These are phyloP conservation scores for Starmerella stigmatis DNA, from an alignment of 805 yeast species.

Conservation along the genomic window DNA sequence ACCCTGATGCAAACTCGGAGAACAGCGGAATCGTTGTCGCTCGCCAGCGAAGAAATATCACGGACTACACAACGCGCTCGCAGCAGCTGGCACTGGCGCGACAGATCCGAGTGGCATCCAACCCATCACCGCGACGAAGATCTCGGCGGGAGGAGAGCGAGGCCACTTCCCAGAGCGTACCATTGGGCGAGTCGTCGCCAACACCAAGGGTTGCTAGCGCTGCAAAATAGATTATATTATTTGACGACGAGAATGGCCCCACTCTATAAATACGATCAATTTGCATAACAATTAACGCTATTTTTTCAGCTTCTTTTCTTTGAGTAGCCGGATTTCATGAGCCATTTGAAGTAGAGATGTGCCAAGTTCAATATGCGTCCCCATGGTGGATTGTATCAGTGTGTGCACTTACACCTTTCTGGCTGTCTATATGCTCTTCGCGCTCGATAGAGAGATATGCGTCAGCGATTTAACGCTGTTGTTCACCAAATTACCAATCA, in stretches of 20 bases:
- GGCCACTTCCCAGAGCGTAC: background rate
- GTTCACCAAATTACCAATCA: too few relatives aligned
- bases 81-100: slow-evolving; percentile 22
- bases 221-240: background rate
- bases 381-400: too few relatives aligned
- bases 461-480: too few relatives aligned
- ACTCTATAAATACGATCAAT: too few relatives aligned
- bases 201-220: background rate
- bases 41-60: slow-evolving; percentile 22
- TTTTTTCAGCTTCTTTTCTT: too few relatives aligned
- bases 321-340: too few relatives aligned
- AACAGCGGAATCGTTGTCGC: slow-evolving; percentile 13
- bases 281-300: too few relatives aligned
- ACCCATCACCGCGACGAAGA: slow-evolving; percentile 29
- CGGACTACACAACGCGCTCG: slow-evolving; percentile 22
- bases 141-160: slow-evolving; percentile 12
- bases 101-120: slow-evolving; percentile 29
- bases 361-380: too few relatives aligned
- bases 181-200: background rate
- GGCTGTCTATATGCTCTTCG: too few relatives aligned
- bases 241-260: background rate
- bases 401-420: too few relatives aligned
- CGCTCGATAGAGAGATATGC: too few relatives aligned
- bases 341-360: too few relatives aligned
- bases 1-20: slow-evolving; percentile 8